Percentiles rank a stretch among this genome's conserved stretches.
phyloP scores from a whole-genome alignment of 192 early-diverging fungal genomes.

The Mortierella hygrophila region DNA sequence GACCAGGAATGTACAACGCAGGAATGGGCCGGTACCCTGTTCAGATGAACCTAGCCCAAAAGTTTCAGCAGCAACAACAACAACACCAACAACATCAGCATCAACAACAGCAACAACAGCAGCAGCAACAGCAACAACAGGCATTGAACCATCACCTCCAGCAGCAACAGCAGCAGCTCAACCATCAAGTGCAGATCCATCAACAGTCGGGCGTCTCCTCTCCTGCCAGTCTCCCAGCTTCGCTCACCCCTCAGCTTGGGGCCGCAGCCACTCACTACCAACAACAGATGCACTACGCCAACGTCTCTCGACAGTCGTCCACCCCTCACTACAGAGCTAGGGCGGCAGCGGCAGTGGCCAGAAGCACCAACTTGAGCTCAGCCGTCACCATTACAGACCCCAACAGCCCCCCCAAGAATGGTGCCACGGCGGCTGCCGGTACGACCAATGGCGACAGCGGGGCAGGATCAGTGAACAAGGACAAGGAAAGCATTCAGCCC shows the following conservation, averaged over 20 bases:
- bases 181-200: conserved; percentile 13
- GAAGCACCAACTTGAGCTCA: conserved; percentile 57
- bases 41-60: conserved; percentile 53
- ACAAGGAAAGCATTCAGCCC: conserved; percentile 52
- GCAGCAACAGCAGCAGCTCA: conserved; percentile 6
- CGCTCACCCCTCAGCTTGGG: conserved; percentile 10
- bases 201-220: conserved; percentile 9
- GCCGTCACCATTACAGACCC: conserved; percentile 64
- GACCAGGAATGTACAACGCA: conserved; percentile 24
- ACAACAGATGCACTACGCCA: conserved; percentile 77
- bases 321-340: conserved; percentile 91
- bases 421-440: conserved; percentile 42
- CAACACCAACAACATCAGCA: conserved; percentile 18
- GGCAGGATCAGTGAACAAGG: conserved; percentile 14
- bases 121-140: conserved; percentile 24
- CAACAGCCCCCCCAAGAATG: conserved; percentile 60
- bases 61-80: conserved; percentile 58
- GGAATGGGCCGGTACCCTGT: conserved; percentile 51
- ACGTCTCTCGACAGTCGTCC: conserved; percentile 76
- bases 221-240: conserved; percentile 11
- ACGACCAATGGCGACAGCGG: conserved; percentile 36
- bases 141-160: conserved; percentile 4
- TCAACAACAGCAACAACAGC: conserved; percentile 13
- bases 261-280: conserved; percentile 66
- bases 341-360: conserved; percentile 81